These are phyloP conservation scores for Sclerotinia subarctica DNA, from an alignment of 2,329 filamentous ascomycete genomes.

Conservation along the genomic window DNA sequence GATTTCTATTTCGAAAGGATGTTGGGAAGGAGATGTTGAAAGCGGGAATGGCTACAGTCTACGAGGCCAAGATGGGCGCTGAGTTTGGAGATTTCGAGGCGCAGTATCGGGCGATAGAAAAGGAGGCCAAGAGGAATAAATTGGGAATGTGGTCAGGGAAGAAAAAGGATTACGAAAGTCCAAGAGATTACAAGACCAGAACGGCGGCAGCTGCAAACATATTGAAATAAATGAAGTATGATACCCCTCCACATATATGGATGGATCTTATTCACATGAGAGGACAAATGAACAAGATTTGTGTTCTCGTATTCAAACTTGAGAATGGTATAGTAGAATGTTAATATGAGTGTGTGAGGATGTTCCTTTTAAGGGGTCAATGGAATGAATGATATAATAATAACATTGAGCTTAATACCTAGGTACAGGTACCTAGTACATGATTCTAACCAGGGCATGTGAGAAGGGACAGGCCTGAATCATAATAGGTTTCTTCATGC, in stretches of 20 bases:
- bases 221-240: slow-evolving; percentile 31
- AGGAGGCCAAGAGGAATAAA: slow-evolving; percentile 60
- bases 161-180: slow-evolving; percentile 68
- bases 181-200: slow-evolving; percentile 77
- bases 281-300: neutral
- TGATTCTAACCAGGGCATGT: neutral
- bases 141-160: slow-evolving; percentile 74
- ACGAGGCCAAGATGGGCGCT: slow-evolving; percentile 84
- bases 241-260: neutral
- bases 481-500: slow-evolving; percentile 13
- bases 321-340: neutral
- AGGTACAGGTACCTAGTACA: neutral
- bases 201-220: slow-evolving; percentile 39
- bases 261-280: neutral
- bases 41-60: slow-evolving; percentile 80
- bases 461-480: slow-evolving; percentile 9
- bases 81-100: slow-evolving; percentile 74
- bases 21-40: slow-evolving; percentile 89
- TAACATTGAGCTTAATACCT: neutral
- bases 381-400: neutral
- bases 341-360: neutral
- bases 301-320: neutral
- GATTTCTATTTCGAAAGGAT: slow-evolving; percentile 64
- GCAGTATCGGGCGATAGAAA: slow-evolving; percentile 64
- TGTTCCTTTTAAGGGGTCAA: neutral